A percentile compares a stretch with the other conserved stretches of the same genome.
Evolutionary conservation across 371 early-diverging fungal genomes (phyloP).

Genomic region (Blastocladiella emersonii): DNA sequence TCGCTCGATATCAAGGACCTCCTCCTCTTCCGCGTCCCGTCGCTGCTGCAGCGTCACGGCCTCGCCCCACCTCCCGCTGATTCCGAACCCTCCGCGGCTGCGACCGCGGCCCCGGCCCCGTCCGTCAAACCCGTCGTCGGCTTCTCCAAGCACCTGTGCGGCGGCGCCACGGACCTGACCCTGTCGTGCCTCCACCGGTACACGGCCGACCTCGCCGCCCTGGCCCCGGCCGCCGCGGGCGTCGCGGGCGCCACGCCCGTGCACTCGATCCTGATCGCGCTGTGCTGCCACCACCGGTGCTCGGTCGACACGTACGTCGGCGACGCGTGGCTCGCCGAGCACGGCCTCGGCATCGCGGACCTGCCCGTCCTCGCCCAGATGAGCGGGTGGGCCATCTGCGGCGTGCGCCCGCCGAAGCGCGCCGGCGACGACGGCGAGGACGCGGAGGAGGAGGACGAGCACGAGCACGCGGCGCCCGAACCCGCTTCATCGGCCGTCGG

Average conservation of each 20-base stretch:
- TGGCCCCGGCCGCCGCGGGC: too few relatives aligned
- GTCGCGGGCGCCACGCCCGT: constrained; percentile 12
- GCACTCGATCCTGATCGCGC: constrained; percentile 63
- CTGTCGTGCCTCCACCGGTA: constrained; percentile 56
- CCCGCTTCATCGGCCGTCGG: constrained; percentile 11
- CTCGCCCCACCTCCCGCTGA: too few relatives aligned
- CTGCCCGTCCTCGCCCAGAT: constrained; percentile 46
- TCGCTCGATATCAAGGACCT: constrained; percentile 75
- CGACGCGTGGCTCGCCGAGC: constrained; percentile 37
- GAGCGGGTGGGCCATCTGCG: constrained; percentile 61
- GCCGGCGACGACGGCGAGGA: constrained; percentile 6
- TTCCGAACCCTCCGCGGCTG: too few relatives aligned
- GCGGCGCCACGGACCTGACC: constrained; percentile 81
- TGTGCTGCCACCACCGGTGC: constrained; percentile 83
- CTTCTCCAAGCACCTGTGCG: constrained; percentile 80
- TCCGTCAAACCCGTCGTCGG: constrained; percentile 33
- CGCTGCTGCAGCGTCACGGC: background rate
- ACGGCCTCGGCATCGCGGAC: constrained; percentile 30
- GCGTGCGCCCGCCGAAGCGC: constrained; percentile 12
- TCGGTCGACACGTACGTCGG: constrained; percentile 61
- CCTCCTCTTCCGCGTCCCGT: constrained; percentile 28
- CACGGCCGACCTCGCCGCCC: background rate
- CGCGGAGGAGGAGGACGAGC: constrained; percentile 17
- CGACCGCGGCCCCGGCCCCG: background rate
- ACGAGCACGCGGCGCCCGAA: constrained; percentile 32